phyloP scores from a whole-genome alignment of 805 yeast species.

The Brettanomyces anomalus region DNA sequence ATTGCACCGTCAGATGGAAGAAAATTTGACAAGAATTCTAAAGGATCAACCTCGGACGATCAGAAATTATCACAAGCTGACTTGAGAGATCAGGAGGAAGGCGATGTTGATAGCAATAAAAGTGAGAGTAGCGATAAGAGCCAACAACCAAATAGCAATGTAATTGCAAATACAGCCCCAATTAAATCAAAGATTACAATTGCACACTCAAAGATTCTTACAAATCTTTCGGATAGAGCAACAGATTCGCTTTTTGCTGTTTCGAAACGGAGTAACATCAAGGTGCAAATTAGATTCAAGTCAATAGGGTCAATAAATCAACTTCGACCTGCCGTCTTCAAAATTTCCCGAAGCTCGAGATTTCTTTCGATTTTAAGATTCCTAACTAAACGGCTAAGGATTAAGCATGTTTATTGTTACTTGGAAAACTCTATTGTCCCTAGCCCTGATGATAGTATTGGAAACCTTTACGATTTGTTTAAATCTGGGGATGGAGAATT shows the following conservation, averaged over 20 bases:
- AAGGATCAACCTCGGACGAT: background rate
- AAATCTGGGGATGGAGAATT: constrained; percentile 28
- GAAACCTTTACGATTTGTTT: constrained; percentile 28
- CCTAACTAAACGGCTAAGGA: constrained; percentile 30
- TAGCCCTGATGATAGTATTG: constrained; percentile 33
- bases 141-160: constrained; percentile 3
- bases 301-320: constrained; percentile 50
- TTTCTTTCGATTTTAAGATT: constrained; percentile 38
- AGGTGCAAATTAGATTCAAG: constrained; percentile 44
- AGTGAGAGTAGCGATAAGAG: background rate
- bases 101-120: background rate
- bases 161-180: constrained; percentile 10
- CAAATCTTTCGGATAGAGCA: constrained; percentile 16
- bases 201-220: constrained; percentile 19
- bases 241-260: constrained; percentile 15
- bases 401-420: constrained; percentile 29
- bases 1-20: background rate
- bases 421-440: constrained; percentile 39
- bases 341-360: constrained; percentile 37
- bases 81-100: background rate
- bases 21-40: background rate
- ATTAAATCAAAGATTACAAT: constrained; percentile 22
- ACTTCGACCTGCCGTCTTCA: constrained; percentile 41
- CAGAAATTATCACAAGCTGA: background rate
- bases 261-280: constrained; percentile 13